These are phyloP conservation scores for Sisymbrium irio DNA, from an alignment of 345 rosid genomes.

Conservation along the genomic window DNA sequence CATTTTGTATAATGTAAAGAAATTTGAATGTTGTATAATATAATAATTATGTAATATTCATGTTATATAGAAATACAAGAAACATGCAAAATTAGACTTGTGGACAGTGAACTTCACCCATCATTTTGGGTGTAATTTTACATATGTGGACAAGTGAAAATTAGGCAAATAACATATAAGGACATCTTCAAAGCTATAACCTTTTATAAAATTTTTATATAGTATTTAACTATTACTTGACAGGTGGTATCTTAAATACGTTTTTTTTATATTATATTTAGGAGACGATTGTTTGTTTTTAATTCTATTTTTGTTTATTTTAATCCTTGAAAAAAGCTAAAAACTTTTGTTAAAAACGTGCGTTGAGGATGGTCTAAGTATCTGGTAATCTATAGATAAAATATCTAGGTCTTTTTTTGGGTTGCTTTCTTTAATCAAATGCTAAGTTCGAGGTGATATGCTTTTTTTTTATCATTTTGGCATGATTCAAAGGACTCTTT, in stretches of 20 bases:
- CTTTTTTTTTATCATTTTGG: conserved; percentile 15
- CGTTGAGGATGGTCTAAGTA: too few species aligned
- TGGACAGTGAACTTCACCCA: background rate
- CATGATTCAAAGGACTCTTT: conserved; percentile 21
- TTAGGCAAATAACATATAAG: background rate
- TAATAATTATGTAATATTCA: background rate
- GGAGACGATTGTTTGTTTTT: too few species aligned
- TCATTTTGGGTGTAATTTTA: background rate
- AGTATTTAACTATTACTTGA: too few species aligned
- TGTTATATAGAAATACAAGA: background rate
- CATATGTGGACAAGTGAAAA: background rate
- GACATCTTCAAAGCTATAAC: too few species aligned
- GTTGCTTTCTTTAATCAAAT: conserved; percentile 11
- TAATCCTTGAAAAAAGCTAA: too few species aligned
- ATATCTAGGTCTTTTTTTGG: background rate
- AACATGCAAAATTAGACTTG: background rate
- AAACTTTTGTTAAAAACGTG: too few species aligned
- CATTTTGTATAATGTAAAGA: background rate
- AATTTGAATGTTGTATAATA: background rate
- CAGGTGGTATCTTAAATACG: too few species aligned
- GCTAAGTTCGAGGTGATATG: conserved; percentile 25
- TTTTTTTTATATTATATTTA: too few species aligned
- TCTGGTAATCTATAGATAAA: background rate
- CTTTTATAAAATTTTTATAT: too few species aligned
- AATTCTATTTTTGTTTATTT: too few species aligned